Percentiles rank a stretch among this genome's conserved stretches.
phyloP scores from a whole-genome alignment of 805 yeast species.

The Naumovozyma castellii region DNA sequence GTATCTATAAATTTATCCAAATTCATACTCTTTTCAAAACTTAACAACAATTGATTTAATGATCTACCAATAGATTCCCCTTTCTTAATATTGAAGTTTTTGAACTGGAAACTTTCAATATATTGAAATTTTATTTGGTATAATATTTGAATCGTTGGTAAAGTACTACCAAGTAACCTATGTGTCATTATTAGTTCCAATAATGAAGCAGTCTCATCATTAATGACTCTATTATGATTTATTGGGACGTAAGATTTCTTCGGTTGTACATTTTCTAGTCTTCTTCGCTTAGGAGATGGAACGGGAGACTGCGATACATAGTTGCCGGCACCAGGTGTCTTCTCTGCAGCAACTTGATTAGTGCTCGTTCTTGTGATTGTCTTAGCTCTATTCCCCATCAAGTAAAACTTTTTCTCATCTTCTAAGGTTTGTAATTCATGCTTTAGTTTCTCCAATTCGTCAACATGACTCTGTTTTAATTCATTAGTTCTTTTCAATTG shows the following conservation, averaged over 20 bases:
- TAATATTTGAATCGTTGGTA: conserved; percentile 24
- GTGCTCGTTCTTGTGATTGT: neutral
- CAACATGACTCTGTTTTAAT: conserved; percentile 12
- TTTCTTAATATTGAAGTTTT: conserved; percentile 9
- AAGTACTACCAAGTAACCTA: conserved; percentile 17
- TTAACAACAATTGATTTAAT: conserved; percentile 9
- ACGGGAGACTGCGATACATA: neutral
- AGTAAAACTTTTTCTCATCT: conserved; percentile 48
- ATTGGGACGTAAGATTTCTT: conserved; percentile 7
- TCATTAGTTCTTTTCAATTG: conserved; percentile 23
- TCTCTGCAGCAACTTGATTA: neutral
- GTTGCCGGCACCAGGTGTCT: too few relatives aligned
- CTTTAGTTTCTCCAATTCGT: conserved; percentile 34
- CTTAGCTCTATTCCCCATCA: conserved; percentile 36
- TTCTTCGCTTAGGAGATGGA: conserved; percentile 4
- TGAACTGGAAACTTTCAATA: conserved; percentile 10
- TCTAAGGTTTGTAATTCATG: conserved; percentile 37
- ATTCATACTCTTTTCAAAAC: conserved; percentile 12
- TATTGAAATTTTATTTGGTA: conserved; percentile 14
- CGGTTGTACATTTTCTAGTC: conserved; percentile 1
- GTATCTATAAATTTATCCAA: conserved; percentile 21
- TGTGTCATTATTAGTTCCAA: conserved; percentile 20
- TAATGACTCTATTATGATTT: conserved; percentile 12
- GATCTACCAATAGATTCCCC: conserved; percentile 23
- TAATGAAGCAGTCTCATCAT: conserved; percentile 21